These are phyloP conservation scores for Cyclanthera cordifolia DNA, from an alignment of 306 rosid species.

Conservation along the genomic window DNA sequence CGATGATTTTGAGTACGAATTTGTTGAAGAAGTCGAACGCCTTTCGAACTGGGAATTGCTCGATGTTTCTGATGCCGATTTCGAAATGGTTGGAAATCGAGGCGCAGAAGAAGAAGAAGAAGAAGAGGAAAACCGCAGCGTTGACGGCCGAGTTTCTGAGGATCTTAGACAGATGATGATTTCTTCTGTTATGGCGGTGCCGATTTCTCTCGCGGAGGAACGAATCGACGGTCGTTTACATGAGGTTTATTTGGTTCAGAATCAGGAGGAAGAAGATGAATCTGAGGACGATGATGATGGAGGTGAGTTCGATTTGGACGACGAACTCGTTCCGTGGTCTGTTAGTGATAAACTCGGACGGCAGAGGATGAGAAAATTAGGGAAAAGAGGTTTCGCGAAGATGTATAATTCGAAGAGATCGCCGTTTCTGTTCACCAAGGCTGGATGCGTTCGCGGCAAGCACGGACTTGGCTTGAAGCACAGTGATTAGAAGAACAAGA, in stretches of 20 bases:
- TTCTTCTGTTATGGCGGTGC: conserved; percentile 12
- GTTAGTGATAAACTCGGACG: conserved; percentile 49
- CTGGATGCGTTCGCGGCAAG: conserved; percentile 85
- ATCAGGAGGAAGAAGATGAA: conserved; percentile 13
- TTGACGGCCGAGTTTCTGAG: conserved; percentile 17
- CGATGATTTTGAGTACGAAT: conserved; percentile 14
- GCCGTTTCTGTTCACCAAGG: conserved; percentile 40
- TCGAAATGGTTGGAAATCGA: background rate
- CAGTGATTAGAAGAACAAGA: conserved; percentile 18
- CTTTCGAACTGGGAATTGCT: conserved; percentile 49
- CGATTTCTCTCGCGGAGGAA: background rate
- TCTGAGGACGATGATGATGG: conserved; percentile 16
- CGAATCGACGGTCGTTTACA: conserved; percentile 9
- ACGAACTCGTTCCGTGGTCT: conserved; percentile 82
- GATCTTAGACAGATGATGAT: conserved; percentile 16
- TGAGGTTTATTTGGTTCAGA: background rate
- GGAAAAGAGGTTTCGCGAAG: conserved; percentile 65
- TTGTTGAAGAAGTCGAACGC: conserved; percentile 11
- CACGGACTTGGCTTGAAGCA: conserved; percentile 83
- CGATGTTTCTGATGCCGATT: conserved; percentile 23
- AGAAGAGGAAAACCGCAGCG: background rate
- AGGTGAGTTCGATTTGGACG: conserved; percentile 42
- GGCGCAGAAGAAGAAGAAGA: background rate
- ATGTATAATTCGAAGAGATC: conserved; percentile 49
- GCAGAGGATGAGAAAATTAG: conserved; percentile 84